phyloP scores from a whole-genome alignment of 306 rosid genomes.

The Casuarina equisetifolia region DNA sequence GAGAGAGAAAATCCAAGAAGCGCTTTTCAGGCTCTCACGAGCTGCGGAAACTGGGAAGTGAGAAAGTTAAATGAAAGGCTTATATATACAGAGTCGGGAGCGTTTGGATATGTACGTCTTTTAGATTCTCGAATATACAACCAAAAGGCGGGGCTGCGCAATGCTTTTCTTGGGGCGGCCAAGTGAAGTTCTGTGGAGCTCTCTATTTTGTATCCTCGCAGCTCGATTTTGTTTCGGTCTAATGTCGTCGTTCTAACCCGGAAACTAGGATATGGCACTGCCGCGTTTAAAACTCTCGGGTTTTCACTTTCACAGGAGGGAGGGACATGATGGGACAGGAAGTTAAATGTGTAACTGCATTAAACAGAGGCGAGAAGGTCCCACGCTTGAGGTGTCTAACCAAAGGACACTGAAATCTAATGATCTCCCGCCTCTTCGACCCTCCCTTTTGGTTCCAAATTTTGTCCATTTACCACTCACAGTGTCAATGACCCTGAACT shows the following conservation, averaged over 20 bases:
- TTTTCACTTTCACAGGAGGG: too few species aligned
- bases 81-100: neutral
- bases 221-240: neutral
- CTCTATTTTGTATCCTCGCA: neutral
- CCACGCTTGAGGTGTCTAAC: neutral
- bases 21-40: neutral
- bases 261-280: neutral
- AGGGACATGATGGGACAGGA: too few species aligned
- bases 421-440: neutral
- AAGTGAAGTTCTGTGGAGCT: neutral
- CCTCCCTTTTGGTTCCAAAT: neutral
- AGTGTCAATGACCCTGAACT: too few species aligned
- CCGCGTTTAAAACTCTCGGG: too few species aligned
- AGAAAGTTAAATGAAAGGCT: neutral
- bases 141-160: neutral
- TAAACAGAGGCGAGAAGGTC: neutral
- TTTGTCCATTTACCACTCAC: neutral
- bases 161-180: neutral
- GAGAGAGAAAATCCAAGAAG: constrained; percentile 11
- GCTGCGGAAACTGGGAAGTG: neutral
- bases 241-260: neutral
- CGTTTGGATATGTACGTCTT: constrained; percentile 27
- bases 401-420: neutral
- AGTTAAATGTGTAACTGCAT: too few species aligned
- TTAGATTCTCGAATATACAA: constrained; percentile 55